Conservation (phyloP, 164 flowering plant genomes). For the Piper longum region DNA sequence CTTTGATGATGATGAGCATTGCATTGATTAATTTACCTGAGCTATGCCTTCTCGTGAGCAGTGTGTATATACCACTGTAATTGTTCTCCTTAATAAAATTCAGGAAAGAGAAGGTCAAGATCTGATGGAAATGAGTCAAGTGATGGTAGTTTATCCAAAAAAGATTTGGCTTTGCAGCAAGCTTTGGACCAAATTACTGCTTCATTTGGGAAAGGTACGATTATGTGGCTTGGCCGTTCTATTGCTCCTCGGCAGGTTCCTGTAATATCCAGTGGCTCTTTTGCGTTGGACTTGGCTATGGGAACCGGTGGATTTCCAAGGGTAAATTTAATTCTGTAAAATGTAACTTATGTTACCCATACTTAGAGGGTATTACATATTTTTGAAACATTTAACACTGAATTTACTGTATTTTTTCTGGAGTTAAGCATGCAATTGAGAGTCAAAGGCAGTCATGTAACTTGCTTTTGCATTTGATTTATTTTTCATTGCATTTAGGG, state of each 20-base stretch:
- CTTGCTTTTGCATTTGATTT: neutral
- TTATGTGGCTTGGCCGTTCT: constrained; percentile 96
- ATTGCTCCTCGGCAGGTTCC: constrained; percentile 40
- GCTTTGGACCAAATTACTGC: constrained; percentile 83
- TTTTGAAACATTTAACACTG: neutral
- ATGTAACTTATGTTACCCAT: neutral
- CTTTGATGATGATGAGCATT: neutral
- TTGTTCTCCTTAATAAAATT: neutral
- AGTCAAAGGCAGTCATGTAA: neutral
- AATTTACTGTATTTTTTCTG: neutral
- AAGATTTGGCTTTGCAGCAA: constrained; percentile 63
- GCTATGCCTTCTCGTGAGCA: neutral
- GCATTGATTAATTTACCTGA: neutral
- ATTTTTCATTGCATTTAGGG: constrained; percentile 30
- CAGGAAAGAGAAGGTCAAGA: constrained; percentile 54
- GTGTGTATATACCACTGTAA: neutral
- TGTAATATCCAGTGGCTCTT: constrained; percentile 83
- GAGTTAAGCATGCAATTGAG: neutral
- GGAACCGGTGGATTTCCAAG: constrained; percentile 92
- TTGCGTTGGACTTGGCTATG: constrained; percentile 71
- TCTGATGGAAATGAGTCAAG: constrained; percentile 54
- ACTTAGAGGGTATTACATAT: neutral
- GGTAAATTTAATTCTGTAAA: constrained; percentile 27
- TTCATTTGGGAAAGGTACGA: constrained; percentile 85
- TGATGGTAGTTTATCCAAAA: constrained; percentile 70